phyloP scores from a whole-genome alignment of 495 filamentous ascomycete genomes.

The Letharia columbiana region DNA sequence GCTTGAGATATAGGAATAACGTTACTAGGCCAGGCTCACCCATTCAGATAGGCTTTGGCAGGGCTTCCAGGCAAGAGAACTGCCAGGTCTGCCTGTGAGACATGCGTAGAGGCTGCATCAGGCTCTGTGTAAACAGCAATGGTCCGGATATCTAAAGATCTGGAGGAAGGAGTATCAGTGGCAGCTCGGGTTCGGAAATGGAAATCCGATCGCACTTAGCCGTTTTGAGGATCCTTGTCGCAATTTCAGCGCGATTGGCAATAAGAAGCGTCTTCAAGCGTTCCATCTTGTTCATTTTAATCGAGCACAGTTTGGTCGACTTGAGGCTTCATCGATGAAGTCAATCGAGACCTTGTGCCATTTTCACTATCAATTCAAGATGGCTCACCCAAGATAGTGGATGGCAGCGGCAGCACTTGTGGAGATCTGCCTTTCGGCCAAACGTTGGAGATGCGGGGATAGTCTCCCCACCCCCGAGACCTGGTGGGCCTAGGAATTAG shows the following conservation, averaged over 20 bases:
- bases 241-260: conserved; percentile 53
- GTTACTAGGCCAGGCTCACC: conserved; percentile 22
- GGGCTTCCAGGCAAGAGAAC: conserved; percentile 40
- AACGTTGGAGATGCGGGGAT: conserved; percentile 18
- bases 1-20: neutral
- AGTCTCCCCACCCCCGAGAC: too few species aligned
- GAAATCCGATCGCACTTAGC: conserved; percentile 26
- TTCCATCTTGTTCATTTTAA: conserved; percentile 27
- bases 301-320: too few species aligned
- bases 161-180: conserved; percentile 18
- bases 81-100: conserved; percentile 43
- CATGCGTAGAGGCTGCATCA: conserved; percentile 48
- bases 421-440: neutral
- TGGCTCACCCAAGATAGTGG: neutral
- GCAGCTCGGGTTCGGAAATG: neutral
- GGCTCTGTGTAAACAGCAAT: conserved; percentile 48
- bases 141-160: conserved; percentile 37
- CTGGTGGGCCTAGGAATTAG: too few species aligned
- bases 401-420: neutral
- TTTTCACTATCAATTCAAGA: neutral
- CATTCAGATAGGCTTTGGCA: conserved; percentile 41
- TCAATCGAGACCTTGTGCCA: neutral
- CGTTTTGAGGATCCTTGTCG: conserved; percentile 39
- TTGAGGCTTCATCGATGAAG: neutral
- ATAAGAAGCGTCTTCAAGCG: conserved; percentile 34